Base-by-base conservation (phyloP, 768 basidiomycete species). In the Sporobolomyces roseus region DNA sequence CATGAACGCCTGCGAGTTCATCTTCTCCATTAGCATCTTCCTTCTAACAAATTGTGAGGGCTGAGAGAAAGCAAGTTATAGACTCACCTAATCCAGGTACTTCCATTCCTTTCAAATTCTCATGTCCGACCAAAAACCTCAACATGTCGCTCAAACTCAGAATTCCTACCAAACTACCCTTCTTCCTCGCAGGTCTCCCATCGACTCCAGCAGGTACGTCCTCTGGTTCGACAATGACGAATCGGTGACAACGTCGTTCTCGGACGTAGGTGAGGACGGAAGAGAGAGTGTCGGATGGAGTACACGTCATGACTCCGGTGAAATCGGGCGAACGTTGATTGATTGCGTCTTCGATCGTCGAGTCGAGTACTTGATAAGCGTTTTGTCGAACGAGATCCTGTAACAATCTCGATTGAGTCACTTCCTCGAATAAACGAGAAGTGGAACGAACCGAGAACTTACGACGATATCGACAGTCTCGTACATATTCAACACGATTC, bases 381-480 rank as follows among this genome's bases (percentile, higher is more conserved):
- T 91, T 84, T 45, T 74, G 72, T 2, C 92, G 87, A 49, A 99
- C 92, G 33, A 99, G 87, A 10, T 93, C 96, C 92, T 98, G n/a
- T n/a, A n/a, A n/a, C n/a, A n/a, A n/a, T n/a, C n/a, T n/a, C n/a
- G n/a, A n/a, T n/a, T n/a, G n/a, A n/a, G n/a, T n/a, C n/a, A n/a
- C n/a, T n/a, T n/a, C 77, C 46, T 36, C 21, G 29, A 50, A 35
- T 21, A 23, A 17, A 7, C 16, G 14, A 27, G 21, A 54, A 45
- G 32, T 0, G 33, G 38, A 19, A 25, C 25, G 43, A 14, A 33
- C 21, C 23, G 35, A 14, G 25, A n/a, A 69, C 62, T 46, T 79
- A 96, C 93, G 69, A 98, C 94, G 56, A 99, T 94, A 81, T 99
- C 96, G 29, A 99, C 96, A 8, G 96, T 97, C 80, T 99, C 96